phyloP scores from a whole-genome alignment of 2,329 filamentous ascomycete species.

The Aureobasidium sp. region DNA sequence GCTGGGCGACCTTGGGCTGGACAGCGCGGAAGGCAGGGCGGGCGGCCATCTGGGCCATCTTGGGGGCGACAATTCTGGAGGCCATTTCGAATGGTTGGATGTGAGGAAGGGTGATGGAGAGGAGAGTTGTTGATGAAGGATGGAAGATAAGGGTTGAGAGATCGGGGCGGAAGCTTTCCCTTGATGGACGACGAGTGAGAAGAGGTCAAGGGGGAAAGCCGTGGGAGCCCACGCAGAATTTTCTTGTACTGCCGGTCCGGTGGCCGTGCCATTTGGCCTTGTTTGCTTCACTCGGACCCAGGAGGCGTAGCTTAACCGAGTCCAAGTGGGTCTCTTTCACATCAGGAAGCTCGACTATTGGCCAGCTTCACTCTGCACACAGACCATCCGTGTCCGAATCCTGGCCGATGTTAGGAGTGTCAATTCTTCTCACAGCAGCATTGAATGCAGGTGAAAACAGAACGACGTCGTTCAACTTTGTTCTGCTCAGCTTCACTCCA shows the following conservation, averaged over 20 bases:
- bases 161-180: constrained; percentile 19
- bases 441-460: constrained; percentile 1
- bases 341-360: constrained; percentile 8
- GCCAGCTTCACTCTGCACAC: constrained; percentile 4
- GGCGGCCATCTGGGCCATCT: constrained; percentile 66
- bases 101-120: constrained; percentile 33
- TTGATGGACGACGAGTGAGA: constrained; percentile 18
- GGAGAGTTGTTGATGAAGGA: constrained; percentile 30
- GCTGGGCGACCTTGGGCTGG: constrained; percentile 47
- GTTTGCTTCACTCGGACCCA: constrained; percentile 13
- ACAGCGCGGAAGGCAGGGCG: constrained; percentile 63
- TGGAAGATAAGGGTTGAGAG: constrained; percentile 21
- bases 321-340: constrained; percentile 10
- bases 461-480: constrained; percentile 9
- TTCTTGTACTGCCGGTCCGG: constrained; percentile 16
- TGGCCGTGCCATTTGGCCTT: constrained; percentile 16
- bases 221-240: constrained; percentile 18
- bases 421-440: constrained; percentile 5
- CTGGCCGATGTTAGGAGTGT: constrained; percentile 14
- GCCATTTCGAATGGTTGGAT: constrained; percentile 64
- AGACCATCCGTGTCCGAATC: constrained; percentile 13
- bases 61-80: constrained; percentile 69
- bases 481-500: neutral
- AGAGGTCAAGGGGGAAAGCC: constrained; percentile 17
- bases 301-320: constrained; percentile 14